Base-by-base conservation (phyloP, 1,139 yeast species). In the Debaryomycetaceae sp. region DNA sequence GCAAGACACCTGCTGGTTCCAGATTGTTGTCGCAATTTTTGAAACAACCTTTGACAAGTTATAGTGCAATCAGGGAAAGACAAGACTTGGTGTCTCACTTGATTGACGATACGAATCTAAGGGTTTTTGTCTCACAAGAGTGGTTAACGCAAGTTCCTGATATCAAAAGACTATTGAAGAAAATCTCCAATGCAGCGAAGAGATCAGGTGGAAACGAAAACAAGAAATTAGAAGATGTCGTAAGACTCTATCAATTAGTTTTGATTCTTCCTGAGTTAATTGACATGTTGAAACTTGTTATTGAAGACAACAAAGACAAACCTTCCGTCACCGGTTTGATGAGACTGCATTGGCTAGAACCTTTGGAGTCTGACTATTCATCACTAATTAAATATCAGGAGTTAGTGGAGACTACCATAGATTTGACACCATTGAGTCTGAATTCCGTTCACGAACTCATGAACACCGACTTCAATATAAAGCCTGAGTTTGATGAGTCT, bases 11-110 rank as follows among this genome's bases (percentile, higher is more conserved):
- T 1, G 88, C 95, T 20, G 99, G 99, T 4, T 75, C 93, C 1
- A 77, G 98, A 53, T 67, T 91, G 44, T 75, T 93, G 34, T 83
- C 93, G 9, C 97, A 89, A 58, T 93, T 99, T 99, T 75, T 95
- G 50, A 93, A 93, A 58, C 99, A 93, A 63, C 99, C 99, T 0
- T 73, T 93, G 42, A 83, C 96, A 45, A 80, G 80, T 52, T 59
- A 77, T 20, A 59, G 58, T 0, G 79, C 74, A 42, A 91, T 93
- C 38, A 63, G 68, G 37, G 75, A 81, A 35, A 78, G 99, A 44
- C 97, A 88, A 51, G 63, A 72, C 6, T 70, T 93, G 45, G 96
- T 93, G 7, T 85, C 80, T 37, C 76, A 78, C 47, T 68, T 93
- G 54, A 72, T 87, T n/a, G 79, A 85, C 35, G 89, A 89, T 57